Base-by-base conservation (phyloP, 2,329 filamentous ascomycete genomes). In the Helotiales sp. region DNA sequence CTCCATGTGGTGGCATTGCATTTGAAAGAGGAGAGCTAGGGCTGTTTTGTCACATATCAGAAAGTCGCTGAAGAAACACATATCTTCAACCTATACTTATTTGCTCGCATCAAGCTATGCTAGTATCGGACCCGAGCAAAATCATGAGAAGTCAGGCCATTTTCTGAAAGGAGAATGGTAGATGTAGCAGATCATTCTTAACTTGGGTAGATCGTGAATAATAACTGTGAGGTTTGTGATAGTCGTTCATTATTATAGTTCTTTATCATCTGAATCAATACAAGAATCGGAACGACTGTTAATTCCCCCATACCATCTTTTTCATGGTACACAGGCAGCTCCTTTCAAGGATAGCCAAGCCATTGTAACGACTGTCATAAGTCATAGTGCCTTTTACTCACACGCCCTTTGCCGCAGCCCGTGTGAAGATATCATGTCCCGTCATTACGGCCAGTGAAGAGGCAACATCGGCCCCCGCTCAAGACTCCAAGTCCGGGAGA, bases 251-350 rank as follows among this genome's bases (percentile, higher is more conserved):
- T 52, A 60, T 60, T 58, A 58, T 42, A 60, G 17, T 54, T 54
- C 44, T 27, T 54, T 42, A 47, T 48, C 47, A 17, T 27, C 42
- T 52, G 48, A 60, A 62, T 57, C 53, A 53, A 62, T 64, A 64
- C 62, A 64, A 55, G 62, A 64, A 64, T 48, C 40, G 62, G 59
- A 62, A 61, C 49, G 60, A 61, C 55, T 53, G 55, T 54, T 58
- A 50, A 48, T 49, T 40, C 34, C 30, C 29, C 19, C 29, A 33
- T 25, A 8, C 24, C 22, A 40, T 58, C 46, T 31, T 50, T 51
- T 51, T 54, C 50, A 22, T 25, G 25, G 19, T 30, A 36, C 30
- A 22, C n/a, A 51, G 19, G 31, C 46, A 30, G 31, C 12, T 46
- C 29, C 36, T 24, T 30, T 31, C 36, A 30, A 33, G 17, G 48